phyloP scores from a whole-genome alignment of 1,139 yeast species.

The Trichomonascaceae sp. region DNA sequence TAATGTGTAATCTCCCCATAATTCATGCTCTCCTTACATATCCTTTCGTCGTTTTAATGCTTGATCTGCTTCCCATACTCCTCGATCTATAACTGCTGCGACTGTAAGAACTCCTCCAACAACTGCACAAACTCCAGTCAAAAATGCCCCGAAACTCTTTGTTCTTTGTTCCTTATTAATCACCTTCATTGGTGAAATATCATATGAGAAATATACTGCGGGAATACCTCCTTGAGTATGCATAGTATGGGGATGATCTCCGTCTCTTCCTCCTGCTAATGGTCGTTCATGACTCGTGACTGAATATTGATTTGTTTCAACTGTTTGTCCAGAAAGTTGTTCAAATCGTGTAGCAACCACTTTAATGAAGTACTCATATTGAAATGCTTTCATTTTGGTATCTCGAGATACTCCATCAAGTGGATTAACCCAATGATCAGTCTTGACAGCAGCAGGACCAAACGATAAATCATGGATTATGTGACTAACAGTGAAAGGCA shows the following conservation, averaged over 20 bases:
- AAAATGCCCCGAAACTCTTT: slow-evolving; percentile 78
- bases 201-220: slow-evolving; percentile 81
- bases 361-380: slow-evolving; percentile 73
- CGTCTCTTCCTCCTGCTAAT: slow-evolving; percentile 77
- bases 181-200: slow-evolving; percentile 87
- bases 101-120: slow-evolving; percentile 92
- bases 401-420: slow-evolving; percentile 50
- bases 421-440: slow-evolving; percentile 42
- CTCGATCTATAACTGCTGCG: slow-evolving; percentile 80
- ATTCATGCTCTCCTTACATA: background rate
- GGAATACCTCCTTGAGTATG: slow-evolving; percentile 89
- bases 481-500: slow-evolving; percentile 61
- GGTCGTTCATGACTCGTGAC: slow-evolving; percentile 91
- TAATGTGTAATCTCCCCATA: too few relatives aligned
- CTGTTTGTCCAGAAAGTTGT: slow-evolving; percentile 43
- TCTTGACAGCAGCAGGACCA: slow-evolving; percentile 45
- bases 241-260: slow-evolving; percentile 80
- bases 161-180: slow-evolving; percentile 76
- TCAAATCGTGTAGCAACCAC: slow-evolving; percentile 89
- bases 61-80: slow-evolving; percentile 84
- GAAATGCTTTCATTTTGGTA: slow-evolving; percentile 51
- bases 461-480: slow-evolving; percentile 73
- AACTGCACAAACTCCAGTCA: slow-evolving; percentile 79
- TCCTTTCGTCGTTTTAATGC: slow-evolving; percentile 67
- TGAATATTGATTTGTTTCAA: slow-evolving; percentile 89